These are phyloP conservation scores for Cytospora paraplurivora DNA, from an alignment of 2,329 filamentous ascomycete species.

Conservation along the genomic window DNA sequence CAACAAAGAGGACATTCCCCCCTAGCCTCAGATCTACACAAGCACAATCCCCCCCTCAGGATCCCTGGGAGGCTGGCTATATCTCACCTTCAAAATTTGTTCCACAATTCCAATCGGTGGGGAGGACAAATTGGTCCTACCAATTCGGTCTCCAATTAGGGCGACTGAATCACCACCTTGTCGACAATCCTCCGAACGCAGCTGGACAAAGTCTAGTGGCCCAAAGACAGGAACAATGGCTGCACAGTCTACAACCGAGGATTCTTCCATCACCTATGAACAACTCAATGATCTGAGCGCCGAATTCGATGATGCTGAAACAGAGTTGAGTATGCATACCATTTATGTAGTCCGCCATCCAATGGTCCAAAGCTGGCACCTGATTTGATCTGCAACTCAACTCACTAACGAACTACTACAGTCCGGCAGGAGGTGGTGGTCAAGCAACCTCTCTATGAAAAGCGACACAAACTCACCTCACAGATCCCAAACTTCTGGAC, in stretches of 20 bases:
- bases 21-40: not conserved
- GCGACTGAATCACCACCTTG: conserved; percentile 3
- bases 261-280: conserved; percentile 64
- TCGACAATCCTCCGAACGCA: not conserved
- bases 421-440: conserved; percentile 74
- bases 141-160: conserved; percentile 13
- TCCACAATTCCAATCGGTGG: conserved; percentile 4
- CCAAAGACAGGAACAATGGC: conserved; percentile 30
- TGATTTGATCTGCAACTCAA: not conserved
- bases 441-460: conserved; percentile 71
- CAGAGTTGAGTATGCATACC: conserved; percentile 71
- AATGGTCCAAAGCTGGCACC: no score
- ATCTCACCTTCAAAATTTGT: conserved; percentile 17
- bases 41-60: not conserved
- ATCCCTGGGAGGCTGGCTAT: not conserved
- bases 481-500: conserved; percentile 90
- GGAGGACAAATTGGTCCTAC: conserved; percentile 20
- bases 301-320: conserved; percentile 81
- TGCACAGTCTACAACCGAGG: conserved; percentile 33
- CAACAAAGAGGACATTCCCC: not conserved
- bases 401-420: conserved; percentile 38
- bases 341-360: not conserved
- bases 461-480: conserved; percentile 69
- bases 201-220: conserved; percentile 1
- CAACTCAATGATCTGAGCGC: conserved; percentile 78